Conservation (phyloP, 1,284 basidiomycete genomes). For the Inonotus hispidus region DNA sequence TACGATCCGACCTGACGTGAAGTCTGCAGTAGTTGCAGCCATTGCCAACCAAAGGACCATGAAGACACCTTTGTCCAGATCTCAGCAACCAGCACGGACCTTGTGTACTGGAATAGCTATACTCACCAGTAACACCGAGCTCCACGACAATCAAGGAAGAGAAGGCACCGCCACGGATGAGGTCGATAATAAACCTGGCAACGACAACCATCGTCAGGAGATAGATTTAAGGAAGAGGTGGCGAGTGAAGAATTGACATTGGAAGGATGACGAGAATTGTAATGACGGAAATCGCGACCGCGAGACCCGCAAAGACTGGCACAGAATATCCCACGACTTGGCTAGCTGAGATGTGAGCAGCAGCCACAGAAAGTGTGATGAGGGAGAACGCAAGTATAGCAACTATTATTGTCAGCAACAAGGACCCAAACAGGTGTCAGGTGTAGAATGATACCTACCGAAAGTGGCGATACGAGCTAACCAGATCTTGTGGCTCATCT, state of each 20-base stretch:
- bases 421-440: too few species aligned
- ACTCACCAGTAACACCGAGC: slow-evolving; percentile 37
- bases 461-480: slow-evolving; percentile 8
- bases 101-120: neutral
- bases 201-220: neutral
- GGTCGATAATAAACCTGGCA: slow-evolving; percentile 36
- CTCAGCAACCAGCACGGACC: neutral
- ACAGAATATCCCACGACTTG: neutral
- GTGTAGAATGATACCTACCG: neutral
- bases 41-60: slow-evolving; percentile 54
- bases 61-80: slow-evolving; percentile 38
- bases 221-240: neutral
- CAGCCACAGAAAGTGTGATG: slow-evolving; percentile 16
- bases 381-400: slow-evolving; percentile 17
- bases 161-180: slow-evolving; percentile 37
- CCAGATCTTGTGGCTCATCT: slow-evolving; percentile 1
- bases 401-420: slow-evolving; percentile 4
- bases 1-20: slow-evolving; percentile 15
- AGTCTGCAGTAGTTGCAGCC: slow-evolving; percentile 35
- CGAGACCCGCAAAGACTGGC: slow-evolving; percentile 7
- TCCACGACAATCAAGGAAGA: slow-evolving; percentile 42
- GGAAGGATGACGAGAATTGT: slow-evolving; percentile 14
- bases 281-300: slow-evolving; percentile 17
- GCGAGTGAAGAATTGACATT: slow-evolving; percentile 12
- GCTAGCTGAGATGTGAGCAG: slow-evolving; percentile 6